Conservation (phyloP, 306 rosid species). For the Cicer judaicum region DNA sequence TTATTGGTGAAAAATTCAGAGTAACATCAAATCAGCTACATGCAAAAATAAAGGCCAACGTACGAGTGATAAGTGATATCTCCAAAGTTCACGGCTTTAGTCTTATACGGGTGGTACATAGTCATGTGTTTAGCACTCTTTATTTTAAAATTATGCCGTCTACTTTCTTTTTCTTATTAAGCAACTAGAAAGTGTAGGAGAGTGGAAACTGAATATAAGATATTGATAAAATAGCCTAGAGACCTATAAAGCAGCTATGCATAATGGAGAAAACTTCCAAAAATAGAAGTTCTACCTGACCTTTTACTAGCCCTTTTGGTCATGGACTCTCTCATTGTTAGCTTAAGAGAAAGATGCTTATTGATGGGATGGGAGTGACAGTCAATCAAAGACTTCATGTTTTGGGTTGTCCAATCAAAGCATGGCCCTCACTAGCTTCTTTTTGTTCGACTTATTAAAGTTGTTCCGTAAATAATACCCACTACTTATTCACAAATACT, state of each 20-base stretch:
- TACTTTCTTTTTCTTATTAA: conserved; percentile 48
- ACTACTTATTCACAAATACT: no score
- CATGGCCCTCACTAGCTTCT: conserved; percentile 38
- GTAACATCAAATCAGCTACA: conserved; percentile 50
- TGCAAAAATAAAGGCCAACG: conserved; percentile 35
- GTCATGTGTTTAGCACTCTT: conserved; percentile 22
- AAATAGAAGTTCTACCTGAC: conserved; percentile 44
- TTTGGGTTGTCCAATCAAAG: conserved; percentile 55
- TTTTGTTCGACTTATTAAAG: conserved; percentile 43
- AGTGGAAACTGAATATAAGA: conserved; percentile 42
- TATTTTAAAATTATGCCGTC: conserved; percentile 23
- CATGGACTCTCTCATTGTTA: conserved; percentile 38
- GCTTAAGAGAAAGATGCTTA: conserved; percentile 49
- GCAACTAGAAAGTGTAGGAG: conserved; percentile 46
- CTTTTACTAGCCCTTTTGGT: conserved; percentile 50
- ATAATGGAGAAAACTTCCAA: conserved; percentile 40
- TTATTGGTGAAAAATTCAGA: conserved; percentile 35
- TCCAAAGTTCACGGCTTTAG: conserved; percentile 43
- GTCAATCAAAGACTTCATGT: conserved; percentile 48
- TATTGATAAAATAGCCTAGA: conserved; percentile 37
- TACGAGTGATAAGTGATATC: conserved; percentile 17
- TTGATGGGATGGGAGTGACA: conserved; percentile 49
- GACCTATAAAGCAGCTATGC: conserved; percentile 20
- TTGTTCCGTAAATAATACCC: neutral
- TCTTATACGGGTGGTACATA: conserved; percentile 19